phyloP scores from a whole-genome alignment of 1,284 basidiomycete genomes.

The Ustilago xerochloae region DNA sequence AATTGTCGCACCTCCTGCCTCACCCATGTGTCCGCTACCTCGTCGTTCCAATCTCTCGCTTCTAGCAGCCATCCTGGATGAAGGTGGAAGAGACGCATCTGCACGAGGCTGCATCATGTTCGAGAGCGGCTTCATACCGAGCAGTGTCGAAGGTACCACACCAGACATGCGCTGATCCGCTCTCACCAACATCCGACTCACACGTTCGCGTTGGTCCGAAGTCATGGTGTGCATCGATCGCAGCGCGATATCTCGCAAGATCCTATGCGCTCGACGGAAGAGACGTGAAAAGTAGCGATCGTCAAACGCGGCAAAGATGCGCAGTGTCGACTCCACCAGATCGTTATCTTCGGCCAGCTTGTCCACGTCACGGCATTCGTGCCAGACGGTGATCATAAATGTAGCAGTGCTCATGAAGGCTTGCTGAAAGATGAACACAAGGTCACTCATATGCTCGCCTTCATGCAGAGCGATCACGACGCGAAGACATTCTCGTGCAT shows the following conservation, averaged over 20 bases:
- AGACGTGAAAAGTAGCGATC: conserved; percentile 48
- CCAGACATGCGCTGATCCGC: conserved; percentile 30
- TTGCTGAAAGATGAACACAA: conserved; percentile 59
- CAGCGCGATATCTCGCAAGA: conserved; percentile 48
- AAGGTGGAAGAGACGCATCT: conserved; percentile 28
- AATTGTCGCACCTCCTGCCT: conserved; percentile 4
- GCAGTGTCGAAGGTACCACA: conserved; percentile 18
- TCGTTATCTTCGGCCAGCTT: conserved; percentile 50
- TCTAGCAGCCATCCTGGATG: conserved; percentile 26
- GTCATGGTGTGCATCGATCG: conserved; percentile 49
- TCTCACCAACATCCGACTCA: conserved; percentile 46
- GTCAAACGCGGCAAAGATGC: conserved; percentile 53
- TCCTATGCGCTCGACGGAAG: conserved; percentile 47
- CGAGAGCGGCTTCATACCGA: conserved; percentile 19
- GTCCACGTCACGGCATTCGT: conserved; percentile 44
- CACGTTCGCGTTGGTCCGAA: conserved; percentile 49
- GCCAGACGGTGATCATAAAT: conserved; percentile 64
- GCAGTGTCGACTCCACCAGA: conserved; percentile 54
- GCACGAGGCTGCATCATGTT: conserved; percentile 16
- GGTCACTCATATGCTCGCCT: conserved; percentile 42
- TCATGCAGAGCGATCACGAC: conserved; percentile 55
- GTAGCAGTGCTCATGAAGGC: conserved; percentile 60
- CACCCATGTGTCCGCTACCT: conserved; percentile 15
- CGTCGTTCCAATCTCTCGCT: conserved; percentile 22
- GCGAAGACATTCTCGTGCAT: conserved; percentile 53